Base-by-base conservation (phyloP, 495 filamentous ascomycete genomes). In the Penicillium riverlandense region DNA sequence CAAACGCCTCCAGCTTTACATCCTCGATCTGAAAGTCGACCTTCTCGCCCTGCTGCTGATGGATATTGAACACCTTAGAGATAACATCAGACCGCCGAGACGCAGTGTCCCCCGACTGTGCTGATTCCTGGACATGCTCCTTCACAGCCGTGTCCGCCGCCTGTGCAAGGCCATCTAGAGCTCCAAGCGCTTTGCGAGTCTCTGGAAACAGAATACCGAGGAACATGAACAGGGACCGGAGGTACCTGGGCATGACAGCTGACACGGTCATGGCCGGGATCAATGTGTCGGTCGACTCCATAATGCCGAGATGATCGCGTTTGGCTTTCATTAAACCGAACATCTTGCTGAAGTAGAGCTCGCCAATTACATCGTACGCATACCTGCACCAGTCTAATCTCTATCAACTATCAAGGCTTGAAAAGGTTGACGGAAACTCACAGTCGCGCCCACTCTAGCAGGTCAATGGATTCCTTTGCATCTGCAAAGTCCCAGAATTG, bases 281-380 rank as follows among this genome's bases (percentile, higher is more conserved):
- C 12, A 58, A 37, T 12, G 50, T 37, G 37, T 66, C 55, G 1
- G 38, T 50, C 12, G 54, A 47, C 29, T 57, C 32, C 33, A 54
- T 52, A 16, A 49, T 48, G 10, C 47, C 49, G 12, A 49, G 37
- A n/a, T 48, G 28, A 30, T 58, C 49, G 11, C 44, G n/a, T 28
- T 35, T 30, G 6, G n/a, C 41, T 38, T 54, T 41, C 16, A 67
- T 57, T 38, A 67, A 66, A 15, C 62, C 63, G 39, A 65, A 66
- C 47, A 54, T 61, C n/a, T 54, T 54, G 38, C 63, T 48, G 35
- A 59, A 69, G 45, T 53, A 69, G 30, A 69, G 52, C 39, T 69
- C 63, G 10, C 65, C 59, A 44, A 69, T 44, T 2, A 64, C 53
- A 40, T 69, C 64, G 42, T 58, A 63, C 10, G 58, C 56, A 36